phyloP scores from a whole-genome alignment of 2,329 filamentous ascomycete genomes.

The Nothopassalora personata region DNA sequence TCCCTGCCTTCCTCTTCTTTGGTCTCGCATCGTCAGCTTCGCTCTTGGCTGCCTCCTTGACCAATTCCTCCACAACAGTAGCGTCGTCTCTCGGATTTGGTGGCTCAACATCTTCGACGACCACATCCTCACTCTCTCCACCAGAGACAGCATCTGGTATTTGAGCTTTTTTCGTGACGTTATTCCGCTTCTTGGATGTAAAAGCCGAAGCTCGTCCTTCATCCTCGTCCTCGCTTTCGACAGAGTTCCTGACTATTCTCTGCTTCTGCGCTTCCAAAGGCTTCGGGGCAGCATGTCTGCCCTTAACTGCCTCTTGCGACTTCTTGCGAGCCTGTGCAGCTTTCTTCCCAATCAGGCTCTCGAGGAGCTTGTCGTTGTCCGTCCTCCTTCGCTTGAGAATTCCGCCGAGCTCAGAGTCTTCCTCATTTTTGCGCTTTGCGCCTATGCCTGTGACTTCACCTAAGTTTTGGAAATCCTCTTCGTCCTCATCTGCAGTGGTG shows the following conservation, averaged over 20 bases:
- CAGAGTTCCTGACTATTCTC: slow-evolving; percentile 19
- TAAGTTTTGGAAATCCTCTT: slow-evolving; percentile 46
- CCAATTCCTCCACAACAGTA: slow-evolving; percentile 8
- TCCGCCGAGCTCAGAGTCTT: slow-evolving; percentile 26
- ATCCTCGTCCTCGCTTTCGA: slow-evolving; percentile 33
- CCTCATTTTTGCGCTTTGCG: slow-evolving; percentile 4
- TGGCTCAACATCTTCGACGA: slow-evolving; percentile 14
- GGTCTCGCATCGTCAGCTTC: slow-evolving; percentile 10
- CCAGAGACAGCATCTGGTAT: slow-evolving; percentile 8
- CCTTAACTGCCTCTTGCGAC: slow-evolving; percentile 13
- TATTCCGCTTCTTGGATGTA: slow-evolving; percentile 16
- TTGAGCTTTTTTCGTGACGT: slow-evolving; percentile 1
- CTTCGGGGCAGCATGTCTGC: slow-evolving; percentile 8
- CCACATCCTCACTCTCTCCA: neutral
- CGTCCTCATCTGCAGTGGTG: slow-evolving; percentile 42
- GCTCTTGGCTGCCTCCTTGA: neutral
- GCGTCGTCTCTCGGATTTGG: slow-evolving; percentile 10
- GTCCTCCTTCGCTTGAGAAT: slow-evolving; percentile 33
- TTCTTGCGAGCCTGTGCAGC: slow-evolving; percentile 32
- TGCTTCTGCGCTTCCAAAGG: neutral
- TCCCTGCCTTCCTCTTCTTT: slow-evolving; percentile 22
- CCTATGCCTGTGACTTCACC: slow-evolving; percentile 16
- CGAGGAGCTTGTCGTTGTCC: slow-evolving; percentile 40
- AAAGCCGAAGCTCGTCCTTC: slow-evolving; percentile 23
- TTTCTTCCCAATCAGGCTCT: slow-evolving; percentile 40